These are phyloP conservation scores for Vicia villosa DNA, from an alignment of 306 rosid genomes.

Conservation along the genomic window DNA sequence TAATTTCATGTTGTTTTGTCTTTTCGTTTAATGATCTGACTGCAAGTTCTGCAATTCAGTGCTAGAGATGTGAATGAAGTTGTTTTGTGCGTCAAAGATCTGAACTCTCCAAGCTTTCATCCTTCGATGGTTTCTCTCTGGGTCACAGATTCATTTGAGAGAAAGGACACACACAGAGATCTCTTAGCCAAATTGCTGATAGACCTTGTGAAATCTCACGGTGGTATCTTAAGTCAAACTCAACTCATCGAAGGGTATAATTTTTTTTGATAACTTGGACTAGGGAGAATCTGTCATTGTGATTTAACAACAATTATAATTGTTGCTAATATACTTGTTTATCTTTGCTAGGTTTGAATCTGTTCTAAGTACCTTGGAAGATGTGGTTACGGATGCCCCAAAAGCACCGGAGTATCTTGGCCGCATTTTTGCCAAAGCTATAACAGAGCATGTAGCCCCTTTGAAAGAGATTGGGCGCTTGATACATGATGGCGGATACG, in stretches of 20 bases:
- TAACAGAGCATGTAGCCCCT: conserved; percentile 61
- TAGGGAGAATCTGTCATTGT: background rate
- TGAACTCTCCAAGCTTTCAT: conserved; percentile 83
- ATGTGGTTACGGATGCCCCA: conserved; percentile 80
- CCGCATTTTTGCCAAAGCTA: conserved; percentile 56
- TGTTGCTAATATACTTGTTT: background rate
- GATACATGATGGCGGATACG: conserved; percentile 67
- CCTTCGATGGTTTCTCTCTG: conserved; percentile 79
- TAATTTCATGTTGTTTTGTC: conserved; percentile 10
- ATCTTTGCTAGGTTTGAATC: conserved; percentile 64
- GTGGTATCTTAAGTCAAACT: conserved; percentile 53
- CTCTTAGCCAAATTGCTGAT: conserved; percentile 71
- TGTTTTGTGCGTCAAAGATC: conserved; percentile 65
- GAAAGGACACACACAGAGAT: conserved; percentile 73
- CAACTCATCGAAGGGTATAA: conserved; percentile 81
- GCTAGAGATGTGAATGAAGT: conserved; percentile 87
- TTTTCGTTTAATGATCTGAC: conserved; percentile 28
- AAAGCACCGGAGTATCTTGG: conserved; percentile 82
- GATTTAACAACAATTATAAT: background rate
- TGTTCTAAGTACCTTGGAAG: conserved; percentile 71
- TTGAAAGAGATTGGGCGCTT: conserved; percentile 65
- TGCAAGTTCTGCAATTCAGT: conserved; percentile 50
- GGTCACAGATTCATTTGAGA: conserved; percentile 87
- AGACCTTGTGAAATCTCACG: conserved; percentile 59
- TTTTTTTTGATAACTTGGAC: conserved; percentile 1